Conservation (phyloP, 2,329 filamentous ascomycete genomes). For the Alternaria consortialis region DNA sequence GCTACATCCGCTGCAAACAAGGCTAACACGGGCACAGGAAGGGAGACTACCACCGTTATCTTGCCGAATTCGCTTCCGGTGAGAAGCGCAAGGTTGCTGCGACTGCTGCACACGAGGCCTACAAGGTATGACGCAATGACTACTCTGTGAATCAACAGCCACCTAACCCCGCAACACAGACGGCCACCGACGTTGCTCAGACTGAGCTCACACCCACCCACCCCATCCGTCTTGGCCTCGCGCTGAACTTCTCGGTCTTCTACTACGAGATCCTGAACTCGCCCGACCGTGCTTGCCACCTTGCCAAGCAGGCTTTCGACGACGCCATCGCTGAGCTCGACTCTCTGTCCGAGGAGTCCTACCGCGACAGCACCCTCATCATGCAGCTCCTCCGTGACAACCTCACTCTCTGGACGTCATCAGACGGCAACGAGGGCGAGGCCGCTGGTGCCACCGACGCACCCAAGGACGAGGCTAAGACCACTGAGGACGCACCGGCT, state of each 20-base stretch:
- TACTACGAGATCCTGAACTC: constrained; percentile 99
- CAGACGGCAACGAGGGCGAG: constrained; percentile 83
- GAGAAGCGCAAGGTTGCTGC: constrained; percentile 92
- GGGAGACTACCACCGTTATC: constrained; percentile 96
- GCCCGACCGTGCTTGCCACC: constrained; percentile 94
- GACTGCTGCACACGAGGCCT: constrained; percentile 89
- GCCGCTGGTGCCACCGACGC: constrained; percentile 65
- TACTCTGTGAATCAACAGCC: constrained; percentile 19
- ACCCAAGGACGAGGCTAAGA: constrained; percentile 70
- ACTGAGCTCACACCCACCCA: constrained; percentile 97
- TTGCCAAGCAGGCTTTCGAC: constrained; percentile 99
- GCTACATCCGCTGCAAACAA: constrained; percentile 12
- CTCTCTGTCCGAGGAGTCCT: constrained; percentile 96
- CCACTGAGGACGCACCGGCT: constrained; percentile 60
- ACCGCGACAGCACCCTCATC: constrained; percentile 98
- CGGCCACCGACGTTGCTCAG: constrained; percentile 97
- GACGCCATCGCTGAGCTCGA: constrained; percentile 99
- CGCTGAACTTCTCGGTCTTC: constrained; percentile 99
- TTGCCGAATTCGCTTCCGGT: constrained; percentile 90
- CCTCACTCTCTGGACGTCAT: constrained; percentile 97
- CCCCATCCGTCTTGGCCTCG: constrained; percentile 96
- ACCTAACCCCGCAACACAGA: constrained; percentile 62
- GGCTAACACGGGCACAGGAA: constrained; percentile 68
- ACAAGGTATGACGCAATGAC: constrained; percentile 77
- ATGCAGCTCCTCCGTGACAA: constrained; percentile 99